Evolutionary conservation across 106 monocot genomes (phyloP).

Genomic region (Allium sativum): DNA sequence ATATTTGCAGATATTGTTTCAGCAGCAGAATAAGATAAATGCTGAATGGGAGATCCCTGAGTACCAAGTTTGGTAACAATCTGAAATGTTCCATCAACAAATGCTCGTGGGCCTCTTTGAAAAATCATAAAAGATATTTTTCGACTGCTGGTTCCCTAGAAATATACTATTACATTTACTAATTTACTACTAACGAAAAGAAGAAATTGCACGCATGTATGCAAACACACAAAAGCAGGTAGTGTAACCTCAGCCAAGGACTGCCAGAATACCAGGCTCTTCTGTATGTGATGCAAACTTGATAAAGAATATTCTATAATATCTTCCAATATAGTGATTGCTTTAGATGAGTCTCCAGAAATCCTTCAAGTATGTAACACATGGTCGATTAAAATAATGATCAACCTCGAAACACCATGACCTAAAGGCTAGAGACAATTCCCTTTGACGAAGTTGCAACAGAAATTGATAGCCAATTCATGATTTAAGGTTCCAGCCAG

Average conservation of each 20-base stretch:
- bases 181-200: too few species aligned
- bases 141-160: slow-evolving; percentile 57
- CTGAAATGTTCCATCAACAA: slow-evolving; percentile 40
- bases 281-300: slow-evolving; percentile 63
- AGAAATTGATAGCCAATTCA: not conserved
- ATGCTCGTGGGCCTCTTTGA: slow-evolving; percentile 80
- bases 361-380: slow-evolving; percentile 27
- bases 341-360: slow-evolving; percentile 29
- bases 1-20: slow-evolving; percentile 53
- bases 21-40: slow-evolving; percentile 51
- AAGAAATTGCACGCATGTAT: too few species aligned
- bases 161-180: not conserved
- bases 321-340: slow-evolving; percentile 52
- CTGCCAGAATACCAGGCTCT: slow-evolving; percentile 81
- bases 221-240: too few species aligned
- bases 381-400: not conserved
- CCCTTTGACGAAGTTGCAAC: not conserved
- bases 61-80: slow-evolving; percentile 32
- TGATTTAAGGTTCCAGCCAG: not conserved
- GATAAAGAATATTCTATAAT: slow-evolving; percentile 41
- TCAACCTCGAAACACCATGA: not conserved
- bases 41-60: slow-evolving; percentile 38
- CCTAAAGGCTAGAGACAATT: not conserved
- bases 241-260: slow-evolving; percentile 57
- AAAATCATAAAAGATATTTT: slow-evolving; percentile 87